Evolutionary conservation across 1,284 basidiomycete species (phyloP), one percentile per base, ranked within the genome.

Genomic region (Cryptococcus sp.): DNA sequence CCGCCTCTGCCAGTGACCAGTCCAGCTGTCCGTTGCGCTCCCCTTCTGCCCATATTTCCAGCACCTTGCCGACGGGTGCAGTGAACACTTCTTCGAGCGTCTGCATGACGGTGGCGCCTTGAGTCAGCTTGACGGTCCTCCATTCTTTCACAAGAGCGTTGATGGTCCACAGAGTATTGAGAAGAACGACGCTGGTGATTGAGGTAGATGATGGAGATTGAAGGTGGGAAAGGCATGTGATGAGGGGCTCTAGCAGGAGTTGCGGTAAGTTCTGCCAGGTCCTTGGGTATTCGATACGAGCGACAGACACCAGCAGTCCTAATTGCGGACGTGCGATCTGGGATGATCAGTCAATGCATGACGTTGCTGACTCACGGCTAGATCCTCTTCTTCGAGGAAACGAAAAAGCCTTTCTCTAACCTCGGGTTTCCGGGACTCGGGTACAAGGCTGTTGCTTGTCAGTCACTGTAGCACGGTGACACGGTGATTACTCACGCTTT

Each of bases 71-170:
- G 19, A 75, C 69, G 0, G 74, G 72, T 1, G 54, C 71, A 4
- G 65, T 54, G 47, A 76, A 76, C 7, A 65, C 61, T 25, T 73
- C 62, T 50, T 72, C 75, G 19, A 76, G 66, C 1, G 53, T 64
- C 42, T 68, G 65, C 75, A 80, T 77, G 22, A 75, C 69, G 49
- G 74, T 66, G 17, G 66, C 67, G 1, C 79, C 78, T 3, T 70
- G 57, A 1, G 77, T 63, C 13, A 80, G 54, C 59, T 76, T 76
- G 52, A 80, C 75, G 10, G 62, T 74, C 17, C 72, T 61, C 75
- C 75, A 79, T 57, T 80, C 79, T 61, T 79, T 79, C 50, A 79
- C 74, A 3, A 80, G 62, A 7, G 75, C 72, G 54, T 79, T 79
- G 69, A 79, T 77, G 0, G 75, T 75, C 77, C 78, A 78, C 3